Evolutionary conservation across 2,329 filamentous ascomycete species (phyloP).

Genomic region (Ascochyta pisi): DNA sequence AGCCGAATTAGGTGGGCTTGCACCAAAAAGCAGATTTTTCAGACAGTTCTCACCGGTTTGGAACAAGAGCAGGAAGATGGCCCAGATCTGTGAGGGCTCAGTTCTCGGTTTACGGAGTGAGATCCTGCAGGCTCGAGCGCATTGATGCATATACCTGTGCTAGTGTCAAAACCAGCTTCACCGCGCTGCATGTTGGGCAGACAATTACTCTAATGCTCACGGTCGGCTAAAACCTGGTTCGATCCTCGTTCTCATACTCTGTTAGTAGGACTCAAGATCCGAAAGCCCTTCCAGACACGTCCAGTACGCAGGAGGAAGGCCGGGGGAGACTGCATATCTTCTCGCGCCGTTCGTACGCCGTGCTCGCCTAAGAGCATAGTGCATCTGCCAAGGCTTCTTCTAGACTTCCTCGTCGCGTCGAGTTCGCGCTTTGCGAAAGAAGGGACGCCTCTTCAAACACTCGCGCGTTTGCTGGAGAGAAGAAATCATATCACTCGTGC

Average conservation of each 20-base stretch:
- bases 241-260: neutral
- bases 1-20: constrained; percentile 28
- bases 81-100: constrained; percentile 26
- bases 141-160: constrained; percentile 32
- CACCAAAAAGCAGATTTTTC: constrained; percentile 24
- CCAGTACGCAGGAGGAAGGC: neutral
- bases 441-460: constrained; percentile 9
- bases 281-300: neutral
- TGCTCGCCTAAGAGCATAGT: neutral
- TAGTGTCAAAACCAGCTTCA: constrained; percentile 16
- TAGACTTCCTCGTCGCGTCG: constrained; percentile 1
- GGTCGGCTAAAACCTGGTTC: neutral
- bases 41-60: constrained; percentile 30
- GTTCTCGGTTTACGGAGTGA: constrained; percentile 30
- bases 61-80: constrained; percentile 18
- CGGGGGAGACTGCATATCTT: neutral
- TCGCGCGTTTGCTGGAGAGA: constrained; percentile 4
- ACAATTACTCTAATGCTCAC: neutral
- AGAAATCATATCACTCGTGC: neutral
- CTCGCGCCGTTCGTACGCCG: neutral
- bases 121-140: constrained; percentile 34
- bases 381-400: constrained; percentile 6
- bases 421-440: constrained; percentile 3
- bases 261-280: neutral
- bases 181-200: neutral